Evolutionary conservation across 768 basidiomycete genomes (phyloP), one percentile per base, ranked within the genome.

Genomic region (Tricholoma furcatifolium): DNA sequence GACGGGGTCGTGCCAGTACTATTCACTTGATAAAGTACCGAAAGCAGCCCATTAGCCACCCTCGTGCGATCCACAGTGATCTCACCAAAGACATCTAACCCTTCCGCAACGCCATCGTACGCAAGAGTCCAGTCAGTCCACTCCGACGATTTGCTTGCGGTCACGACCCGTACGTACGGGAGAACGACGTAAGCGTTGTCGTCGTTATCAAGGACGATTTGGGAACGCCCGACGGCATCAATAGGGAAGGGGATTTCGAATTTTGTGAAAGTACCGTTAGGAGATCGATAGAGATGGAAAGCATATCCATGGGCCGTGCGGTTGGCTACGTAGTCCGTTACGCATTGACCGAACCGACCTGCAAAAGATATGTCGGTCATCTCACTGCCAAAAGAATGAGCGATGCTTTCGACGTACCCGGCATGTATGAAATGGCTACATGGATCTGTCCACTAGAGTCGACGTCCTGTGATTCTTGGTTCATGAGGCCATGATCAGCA

Each of bases 401-500:
- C 7, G 27, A n/a, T 21, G 27, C 7, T 27, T 27, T 27, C 18
- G 42, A 50, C 65, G 36, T 56, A 74, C 77, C 75, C 51, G 76
- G 75, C 17, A 78, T 70, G 54, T 78, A 77, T 8, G 77, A 78
- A n/a, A 78, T 78, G 20, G 77, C 73, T 4, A 67, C 64, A 52
- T 79, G 77, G 34, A 77, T 70, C 47, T 72, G 73, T 24, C 76
- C 76, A 2, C 64, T 48, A 3, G 75, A 76, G 47, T 79, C 77
- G 3, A 77, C 71, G 15, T 67, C 71, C 62, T 79, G 77, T 0
- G 75, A 75, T 53, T 79, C 77, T 59, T 79, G 77, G 57, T 79
- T 79, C 74, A 79, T 77, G n/a, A 79, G 66, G 2, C 71, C 77
- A 57, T 78, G 77, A 53, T 78, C 73, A 9, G 77, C 73, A 47